Conservation (phyloP, 1,284 basidiomycete species). For the Butyriboletus appendiculatus region DNA sequence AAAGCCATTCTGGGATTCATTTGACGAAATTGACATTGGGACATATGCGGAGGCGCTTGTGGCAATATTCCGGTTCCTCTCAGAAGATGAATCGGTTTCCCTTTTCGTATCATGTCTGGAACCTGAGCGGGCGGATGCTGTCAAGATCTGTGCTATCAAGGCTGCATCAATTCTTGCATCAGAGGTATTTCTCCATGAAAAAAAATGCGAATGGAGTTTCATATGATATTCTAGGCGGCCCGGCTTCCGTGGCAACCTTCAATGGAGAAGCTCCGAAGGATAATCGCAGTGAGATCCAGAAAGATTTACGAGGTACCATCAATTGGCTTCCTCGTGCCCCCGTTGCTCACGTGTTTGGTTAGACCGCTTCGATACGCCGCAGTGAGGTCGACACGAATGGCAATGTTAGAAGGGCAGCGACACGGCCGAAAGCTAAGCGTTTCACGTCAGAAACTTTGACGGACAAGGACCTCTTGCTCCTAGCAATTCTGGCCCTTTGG, state of each 20-base stretch:
- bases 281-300: conserved; percentile 51
- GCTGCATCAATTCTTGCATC: conserved; percentile 44
- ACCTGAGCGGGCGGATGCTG: conserved; percentile 74
- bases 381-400: conserved; percentile 62
- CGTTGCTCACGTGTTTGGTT: conserved; percentile 9
- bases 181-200: conserved; percentile 26
- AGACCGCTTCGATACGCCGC: conserved; percentile 50
- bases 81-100: conserved; percentile 57
- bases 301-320: conserved; percentile 54
- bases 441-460: conserved; percentile 56
- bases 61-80: conserved; percentile 68
- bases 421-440: conserved; percentile 61
- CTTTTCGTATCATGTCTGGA: conserved; percentile 68
- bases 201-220: conserved; percentile 3
- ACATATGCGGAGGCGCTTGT: conserved; percentile 77
- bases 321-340: conserved; percentile 8
- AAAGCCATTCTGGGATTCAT: conserved; percentile 69
- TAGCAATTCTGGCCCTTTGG: conserved; percentile 68
- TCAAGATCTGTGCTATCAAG: conserved; percentile 77
- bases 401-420: conserved; percentile 51
- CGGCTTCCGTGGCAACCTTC: conserved; percentile 61
- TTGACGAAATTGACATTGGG: conserved; percentile 77
- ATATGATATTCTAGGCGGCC: conserved; percentile 41
- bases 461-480: conserved; percentile 65
- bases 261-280: conserved; percentile 46